Evolutionary conservation across 2,329 filamentous ascomycete species (phyloP).

Genomic region (Fusarium globosum): DNA sequence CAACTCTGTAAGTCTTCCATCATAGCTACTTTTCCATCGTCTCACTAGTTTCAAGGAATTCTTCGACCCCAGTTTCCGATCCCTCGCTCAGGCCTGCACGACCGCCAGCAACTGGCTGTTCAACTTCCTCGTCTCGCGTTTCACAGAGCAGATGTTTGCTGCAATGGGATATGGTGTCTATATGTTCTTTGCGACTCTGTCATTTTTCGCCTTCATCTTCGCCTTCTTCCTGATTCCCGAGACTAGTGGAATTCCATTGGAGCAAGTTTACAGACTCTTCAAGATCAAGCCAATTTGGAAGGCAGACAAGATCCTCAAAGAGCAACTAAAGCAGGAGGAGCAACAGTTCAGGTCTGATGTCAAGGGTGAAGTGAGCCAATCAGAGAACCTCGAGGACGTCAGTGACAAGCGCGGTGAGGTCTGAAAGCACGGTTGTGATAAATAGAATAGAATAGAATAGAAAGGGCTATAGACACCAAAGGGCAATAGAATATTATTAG

Average conservation of each 20-base stretch:
- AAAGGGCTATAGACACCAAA: neutral
- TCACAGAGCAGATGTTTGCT: conserved; percentile 53
- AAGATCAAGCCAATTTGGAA: conserved; percentile 47
- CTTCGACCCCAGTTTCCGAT: conserved; percentile 59
- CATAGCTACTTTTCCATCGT: accelerated
- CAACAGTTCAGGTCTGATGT: conserved; percentile 39
- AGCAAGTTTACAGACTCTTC: conserved; percentile 62
- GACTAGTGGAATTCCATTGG: conserved; percentile 63
- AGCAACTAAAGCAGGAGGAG: conserved; percentile 31
- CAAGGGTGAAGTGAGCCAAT: conserved; percentile 25
- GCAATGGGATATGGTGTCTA: conserved; percentile 62
- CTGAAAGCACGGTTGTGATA: neutral
- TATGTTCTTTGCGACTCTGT: conserved; percentile 65
- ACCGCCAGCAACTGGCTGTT: conserved; percentile 67
- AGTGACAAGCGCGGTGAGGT: neutral
- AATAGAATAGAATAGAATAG: no score
- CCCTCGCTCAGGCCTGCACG: conserved; percentile 68
- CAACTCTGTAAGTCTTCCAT: neutral
- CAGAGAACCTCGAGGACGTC: conserved; percentile 4
- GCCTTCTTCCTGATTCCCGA: conserved; percentile 64
- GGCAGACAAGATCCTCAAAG: conserved; percentile 36
- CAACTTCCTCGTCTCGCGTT: conserved; percentile 65
- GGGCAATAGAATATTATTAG: neutral
- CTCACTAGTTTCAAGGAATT: conserved; percentile 50
- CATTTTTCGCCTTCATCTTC: conserved; percentile 59